phyloP scores from a whole-genome alignment of 805 yeast species.

The Nakazawaea ambrosiae region DNA sequence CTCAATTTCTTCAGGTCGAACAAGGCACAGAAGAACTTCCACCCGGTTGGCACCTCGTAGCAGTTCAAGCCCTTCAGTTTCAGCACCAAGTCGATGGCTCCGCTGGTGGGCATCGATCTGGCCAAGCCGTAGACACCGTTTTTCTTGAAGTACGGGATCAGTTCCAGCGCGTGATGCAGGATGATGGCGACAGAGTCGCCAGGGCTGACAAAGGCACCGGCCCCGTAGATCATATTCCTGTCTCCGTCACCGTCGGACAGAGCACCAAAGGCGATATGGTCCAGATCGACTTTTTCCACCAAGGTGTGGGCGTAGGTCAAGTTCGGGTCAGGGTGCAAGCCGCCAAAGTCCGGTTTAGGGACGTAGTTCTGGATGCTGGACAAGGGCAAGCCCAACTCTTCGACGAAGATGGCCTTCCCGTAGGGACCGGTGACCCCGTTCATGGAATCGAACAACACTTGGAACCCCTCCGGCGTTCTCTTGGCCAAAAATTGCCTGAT shows the following conservation, averaged over 20 bases:
- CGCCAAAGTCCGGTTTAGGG: conserved; percentile 92
- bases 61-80: conserved; percentile 61
- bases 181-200: conserved; percentile 98
- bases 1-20: conserved; percentile 91
- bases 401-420: conserved; percentile 75
- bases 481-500: conserved; percentile 62
- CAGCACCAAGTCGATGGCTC: conserved; percentile 90
- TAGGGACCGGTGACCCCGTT: conserved; percentile 98
- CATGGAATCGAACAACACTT: conserved; percentile 79
- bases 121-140: conserved; percentile 90
- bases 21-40: conserved; percentile 96
- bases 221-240: conserved; percentile 97
- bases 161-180: conserved; percentile 80
- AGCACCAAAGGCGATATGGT: conserved; percentile 87
- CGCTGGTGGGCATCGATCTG: conserved; percentile 95
- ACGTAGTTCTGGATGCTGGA: conserved; percentile 68
- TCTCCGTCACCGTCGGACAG: conserved; percentile 99
- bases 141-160: conserved; percentile 85
- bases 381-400: conserved; percentile 73
- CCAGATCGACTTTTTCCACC: conserved; percentile 78
- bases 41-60: conserved; percentile 97
- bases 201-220: conserved; percentile 90
- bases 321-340: conserved; percentile 97
- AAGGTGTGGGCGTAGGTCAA: conserved; percentile 86
- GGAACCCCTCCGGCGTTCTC: conserved; percentile 49